Evolutionary conservation across 352 stramenopile species (phyloP), one percentile per base, ranked within the genome.

Genomic region (Globisporangium yorkense): DNA sequence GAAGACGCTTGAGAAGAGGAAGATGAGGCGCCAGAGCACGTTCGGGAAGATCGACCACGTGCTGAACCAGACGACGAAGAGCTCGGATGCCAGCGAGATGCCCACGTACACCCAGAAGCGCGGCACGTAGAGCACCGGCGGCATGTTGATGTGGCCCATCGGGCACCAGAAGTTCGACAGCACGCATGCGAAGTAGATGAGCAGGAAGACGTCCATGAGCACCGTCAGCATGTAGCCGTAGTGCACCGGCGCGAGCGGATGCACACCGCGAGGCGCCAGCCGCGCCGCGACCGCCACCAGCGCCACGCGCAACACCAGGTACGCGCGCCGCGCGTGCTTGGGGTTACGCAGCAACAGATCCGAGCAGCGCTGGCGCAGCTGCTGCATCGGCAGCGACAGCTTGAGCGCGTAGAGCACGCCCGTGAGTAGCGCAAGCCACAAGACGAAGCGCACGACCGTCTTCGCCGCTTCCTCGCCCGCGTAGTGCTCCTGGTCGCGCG

Each of bases 151-250:
- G 24, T 74, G 62, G 33, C 67, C 60, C 40, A 66, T 50, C 9
- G 74, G 75, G 27, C 74, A 72, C 80, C 80, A 93, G 56, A 90
- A 93, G 68, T 89, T 90, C 33, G 84, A 93, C 37, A 91, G 67
- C 44, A 88, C 75, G 51, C 80, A 90, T 48, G 79, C 80, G 16
- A 72, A 72, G 56, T 86, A 92, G 48, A 92, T 76, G 49, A 88
- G 75, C 62, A 92, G 61, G 53, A 90, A 83, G 5, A 90, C 71
- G 65, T 92, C 87, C 76, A 88, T 87, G 53, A 89, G 60, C 55
- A 90, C 82, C 59, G 76, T 88, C 45, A 92, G 68, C 47, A 71
- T 68, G 61, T 89, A 92, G 47, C 80, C 83, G 37, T 89, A 88
- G 61, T 88, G 67, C 41, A 89, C 78, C 1, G 83, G 83, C 47